phyloP scores from a whole-genome alignment of 1,284 basidiomycete species.

The Spongispora temasekensis region DNA sequence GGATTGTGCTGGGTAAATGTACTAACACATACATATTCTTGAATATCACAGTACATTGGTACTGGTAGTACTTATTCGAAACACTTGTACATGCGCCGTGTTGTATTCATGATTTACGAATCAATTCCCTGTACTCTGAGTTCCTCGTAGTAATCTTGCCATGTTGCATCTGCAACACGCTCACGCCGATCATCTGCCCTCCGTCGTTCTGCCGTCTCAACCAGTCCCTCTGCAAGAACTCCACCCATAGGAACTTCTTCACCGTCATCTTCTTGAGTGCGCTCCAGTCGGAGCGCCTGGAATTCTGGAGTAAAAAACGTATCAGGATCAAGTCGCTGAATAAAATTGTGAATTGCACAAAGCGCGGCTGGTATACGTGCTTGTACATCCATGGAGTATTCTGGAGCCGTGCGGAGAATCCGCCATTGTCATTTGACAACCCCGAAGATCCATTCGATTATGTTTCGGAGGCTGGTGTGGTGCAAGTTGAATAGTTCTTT shows the following conservation, averaged over 20 bases:
- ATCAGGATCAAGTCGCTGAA: constrained; percentile 9
- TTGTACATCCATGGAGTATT: constrained; percentile 36
- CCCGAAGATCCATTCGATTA: constrained; percentile 45
- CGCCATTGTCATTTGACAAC: constrained; percentile 38
- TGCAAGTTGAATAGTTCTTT: constrained; percentile 45
- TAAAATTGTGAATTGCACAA: constrained; percentile 41
- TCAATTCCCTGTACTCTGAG: background rate
- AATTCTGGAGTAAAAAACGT: background rate
- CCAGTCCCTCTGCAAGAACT: background rate
- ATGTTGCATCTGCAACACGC: constrained; percentile 18
- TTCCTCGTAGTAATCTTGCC: constrained; percentile 8
- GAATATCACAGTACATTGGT: background rate
- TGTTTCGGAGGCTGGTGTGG: constrained; percentile 40
- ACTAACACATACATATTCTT: too few species aligned
- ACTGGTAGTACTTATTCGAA: too few species aligned
- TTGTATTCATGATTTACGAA: background rate
- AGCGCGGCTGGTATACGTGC: constrained; percentile 33
- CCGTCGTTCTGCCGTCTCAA: background rate
- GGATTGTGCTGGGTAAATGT: background rate
- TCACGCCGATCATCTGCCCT: constrained; percentile 3
- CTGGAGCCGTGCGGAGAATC: constrained; percentile 26
- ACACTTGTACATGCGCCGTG: background rate
- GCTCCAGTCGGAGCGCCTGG: background rate
- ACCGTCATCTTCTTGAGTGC: background rate
- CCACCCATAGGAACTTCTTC: background rate